Conservation (phyloP, 306 rosid genomes). For the Arachis hypogaea region DNA sequence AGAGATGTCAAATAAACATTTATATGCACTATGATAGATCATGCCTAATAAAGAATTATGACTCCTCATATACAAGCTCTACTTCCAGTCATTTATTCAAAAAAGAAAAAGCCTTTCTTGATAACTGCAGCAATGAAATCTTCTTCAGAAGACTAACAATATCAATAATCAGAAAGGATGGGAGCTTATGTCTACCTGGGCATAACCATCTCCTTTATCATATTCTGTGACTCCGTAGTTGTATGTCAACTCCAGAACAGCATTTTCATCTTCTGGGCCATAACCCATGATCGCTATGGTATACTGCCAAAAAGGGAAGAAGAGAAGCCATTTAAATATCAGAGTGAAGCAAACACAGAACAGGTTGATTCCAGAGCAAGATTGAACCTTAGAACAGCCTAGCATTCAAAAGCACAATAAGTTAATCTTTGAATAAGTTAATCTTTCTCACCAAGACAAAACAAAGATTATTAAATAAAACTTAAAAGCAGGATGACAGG, state of each 20-base stretch:
- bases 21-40: not conserved
- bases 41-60: not conserved
- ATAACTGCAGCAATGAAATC: not conserved
- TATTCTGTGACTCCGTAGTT: conserved; percentile 86
- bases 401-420: not conserved
- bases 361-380: not conserved
- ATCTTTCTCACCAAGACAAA: not conserved
- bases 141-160: conserved; percentile 20
- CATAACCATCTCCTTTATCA: conserved; percentile 87
- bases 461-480: not conserved
- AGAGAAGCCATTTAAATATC: not conserved
- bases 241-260: conserved; percentile 87
- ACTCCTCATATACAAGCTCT: not conserved
- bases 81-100: not conserved
- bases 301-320: conserved; percentile 46
- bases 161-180: conserved; percentile 23
- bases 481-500: not conserved
- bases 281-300: conserved; percentile 82
- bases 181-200: conserved; percentile 60
- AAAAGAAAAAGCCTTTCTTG: conserved; percentile 15
- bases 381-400: conserved; percentile 5
- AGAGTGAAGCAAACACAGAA: not conserved
- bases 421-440: not conserved
- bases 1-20: not conserved
- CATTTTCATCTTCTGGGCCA: conserved; percentile 85